Evolutionary conservation across 1,284 basidiomycete genomes (phyloP), one percentile per base, ranked within the genome.

Genomic region (Ceratobasidium sp.): DNA sequence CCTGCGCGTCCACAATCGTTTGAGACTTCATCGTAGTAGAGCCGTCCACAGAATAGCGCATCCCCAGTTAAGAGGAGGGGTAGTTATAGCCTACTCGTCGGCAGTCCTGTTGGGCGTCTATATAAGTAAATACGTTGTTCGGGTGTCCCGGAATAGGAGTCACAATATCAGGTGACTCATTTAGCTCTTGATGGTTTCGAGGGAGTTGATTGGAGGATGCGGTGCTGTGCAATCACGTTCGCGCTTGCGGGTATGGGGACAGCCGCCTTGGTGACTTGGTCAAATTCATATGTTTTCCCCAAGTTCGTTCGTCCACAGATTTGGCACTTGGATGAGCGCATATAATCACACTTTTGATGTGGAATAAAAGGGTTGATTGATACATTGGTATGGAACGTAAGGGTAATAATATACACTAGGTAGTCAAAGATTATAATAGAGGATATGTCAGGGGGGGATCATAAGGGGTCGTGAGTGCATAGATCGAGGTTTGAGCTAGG

Each of bases 1-100:
- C 79, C 24, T 79, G 78, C 1, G 82, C 81, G 54, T 79, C 76
- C 48, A 83, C 31, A 17, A 29, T 17, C 8, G 50, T 71, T 19
- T 71, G 54, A 15, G 9, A 41, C 31, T 48, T 71, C 67, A 71
- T 71, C 36, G n/a, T 59, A 24, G 63, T 33, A 29, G 41, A 47
- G 22, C 17, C n/a, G 4, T 44, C 44, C 22, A 54, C 50, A 27
- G 67, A 71, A 29, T 71, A 71, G 6, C 67, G 67, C 67, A 71
- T 71, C 53, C 48, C 17, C 50, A 44, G 36, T 11, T 41, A 41
- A 11, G 4, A 11, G 36, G 36, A 41, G 36, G 36, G 11, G 36
- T 41, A 41, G 4, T 41, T 41, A 41, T 24, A n/a, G 51, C 51
- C 54, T 36, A 29, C 54, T 9, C 6, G 6, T 51, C 19, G 19